These are phyloP conservation scores for Boletus mariae DNA, from an alignment of 1,284 basidiomycete species.

Conservation along the genomic window DNA sequence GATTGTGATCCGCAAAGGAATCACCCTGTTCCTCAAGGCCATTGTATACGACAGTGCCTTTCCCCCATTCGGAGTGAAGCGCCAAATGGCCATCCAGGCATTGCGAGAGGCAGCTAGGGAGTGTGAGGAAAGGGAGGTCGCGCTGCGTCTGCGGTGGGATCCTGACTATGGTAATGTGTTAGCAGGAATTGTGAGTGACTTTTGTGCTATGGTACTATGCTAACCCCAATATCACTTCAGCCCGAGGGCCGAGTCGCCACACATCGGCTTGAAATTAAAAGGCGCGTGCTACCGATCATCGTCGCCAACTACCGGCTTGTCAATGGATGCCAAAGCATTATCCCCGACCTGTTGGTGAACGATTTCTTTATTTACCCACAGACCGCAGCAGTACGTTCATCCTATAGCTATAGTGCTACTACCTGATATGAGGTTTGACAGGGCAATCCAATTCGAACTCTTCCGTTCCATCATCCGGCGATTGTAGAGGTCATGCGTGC, in stretches of 20 bases:
- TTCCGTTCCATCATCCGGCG: background rate
- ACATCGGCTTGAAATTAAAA: background rate
- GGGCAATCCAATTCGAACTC: background rate
- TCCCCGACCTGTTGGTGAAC: background rate
- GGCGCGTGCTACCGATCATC: fast-evolving
- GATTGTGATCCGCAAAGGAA: background rate
- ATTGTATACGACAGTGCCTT: background rate
- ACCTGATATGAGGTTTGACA: background rate
- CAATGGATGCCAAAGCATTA: background rate
- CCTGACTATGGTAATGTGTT: background rate
- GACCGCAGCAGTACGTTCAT: background rate
- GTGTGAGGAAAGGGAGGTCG: background rate
- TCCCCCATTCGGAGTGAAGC: background rate
- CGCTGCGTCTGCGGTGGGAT: background rate
- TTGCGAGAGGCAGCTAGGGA: background rate
- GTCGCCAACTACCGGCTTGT: background rate
- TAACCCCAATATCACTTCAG: background rate
- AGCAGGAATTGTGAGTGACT: background rate
- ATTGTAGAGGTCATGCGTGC: too few relatives aligned
- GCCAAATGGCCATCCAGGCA: background rate
- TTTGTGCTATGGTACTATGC: background rate
- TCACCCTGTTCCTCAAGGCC: background rate
- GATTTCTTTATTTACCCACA: background rate
- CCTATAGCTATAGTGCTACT: too few relatives aligned
- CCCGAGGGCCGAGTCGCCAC: too few relatives aligned